Evolutionary conservation across 75 land plant species (phyloP).

Genomic region (Cunninghamia lanceolata): DNA sequence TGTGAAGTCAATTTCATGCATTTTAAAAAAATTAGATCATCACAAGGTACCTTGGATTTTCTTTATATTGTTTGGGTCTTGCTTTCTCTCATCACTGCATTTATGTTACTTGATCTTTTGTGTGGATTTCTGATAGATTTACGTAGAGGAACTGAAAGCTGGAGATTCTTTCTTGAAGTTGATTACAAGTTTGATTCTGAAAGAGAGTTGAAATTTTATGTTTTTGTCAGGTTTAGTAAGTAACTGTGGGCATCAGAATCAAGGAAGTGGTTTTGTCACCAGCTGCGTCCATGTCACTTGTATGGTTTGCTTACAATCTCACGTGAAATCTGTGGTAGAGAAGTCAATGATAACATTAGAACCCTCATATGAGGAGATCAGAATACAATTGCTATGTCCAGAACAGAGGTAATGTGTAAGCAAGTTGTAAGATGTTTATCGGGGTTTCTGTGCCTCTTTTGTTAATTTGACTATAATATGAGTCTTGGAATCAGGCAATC

Average conservation of each 20-base stretch:
- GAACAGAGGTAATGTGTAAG: slow-evolving; percentile 1
- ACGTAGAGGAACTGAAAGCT: background rate
- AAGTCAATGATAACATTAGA: background rate
- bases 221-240: background rate
- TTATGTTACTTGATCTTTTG: background rate
- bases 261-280: background rate
- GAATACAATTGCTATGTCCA: slow-evolving; percentile 1
- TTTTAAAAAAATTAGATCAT: background rate
- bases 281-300: background rate
- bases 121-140: background rate
- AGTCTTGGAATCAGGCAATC: background rate
- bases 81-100: background rate
- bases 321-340: background rate
- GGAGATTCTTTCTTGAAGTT: background rate
- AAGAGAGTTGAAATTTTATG: background rate
- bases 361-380: background rate
- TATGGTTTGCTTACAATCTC: background rate
- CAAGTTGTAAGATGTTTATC: background rate
- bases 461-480: background rate
- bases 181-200: background rate
- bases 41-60: background rate
- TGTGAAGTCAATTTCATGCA: background rate
- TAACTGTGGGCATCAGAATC: background rate
- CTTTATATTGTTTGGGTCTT: background rate
- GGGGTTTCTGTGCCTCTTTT: background rate